Evolutionary conservation across 768 basidiomycete genomes (phyloP), one percentile per base, ranked within the genome.

Genomic region (Auricularia cornea): DNA sequence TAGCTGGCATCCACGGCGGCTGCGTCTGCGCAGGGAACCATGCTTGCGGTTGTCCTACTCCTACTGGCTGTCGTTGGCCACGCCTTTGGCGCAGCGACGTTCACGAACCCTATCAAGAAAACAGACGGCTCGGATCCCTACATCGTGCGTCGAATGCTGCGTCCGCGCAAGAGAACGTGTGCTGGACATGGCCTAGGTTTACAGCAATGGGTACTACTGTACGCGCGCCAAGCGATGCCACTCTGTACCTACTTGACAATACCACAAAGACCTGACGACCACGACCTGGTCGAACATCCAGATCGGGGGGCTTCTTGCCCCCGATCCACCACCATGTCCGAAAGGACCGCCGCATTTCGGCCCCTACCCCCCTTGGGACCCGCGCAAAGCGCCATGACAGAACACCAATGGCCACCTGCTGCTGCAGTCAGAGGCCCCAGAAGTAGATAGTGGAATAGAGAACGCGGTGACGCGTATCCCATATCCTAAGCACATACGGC

Each of bases 31-130:
- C 20, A 12, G 20, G 10, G 20, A 23, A 48, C 1, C 44, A 48
- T 20, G 23, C 20, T 20, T 2, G 10, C 44, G 44, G 11, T 10
- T 18, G 5, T 48, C 35, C 35, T 38, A 14, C 35, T 48, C 6
- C 20, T 48, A 18, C 23, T 48, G 1, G 2, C 20, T 18, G 44
- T 48, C 10, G 44, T 48, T 20, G 44, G 44, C 20, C 11, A 20
- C 20, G 44, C 44, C 6, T 23, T 48, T 3, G 44, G 20, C 44
- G 44, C 44, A 6, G 44, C 60, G 23, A 61, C 63, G 28, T 64
- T 64, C 60, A 64, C 59, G 44, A 65, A 65, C 38, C 64, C 64
- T 2, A 41, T 65, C 51, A 65, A 65, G 59, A 56, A 30, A 18
- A 35, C 60, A 11, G 59, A 65, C 48, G 64, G 64, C 12, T 62